Evolutionary conservation across 148 eudicot genomes (phyloP).

Genomic region (Pharnaceum exiguum): DNA sequence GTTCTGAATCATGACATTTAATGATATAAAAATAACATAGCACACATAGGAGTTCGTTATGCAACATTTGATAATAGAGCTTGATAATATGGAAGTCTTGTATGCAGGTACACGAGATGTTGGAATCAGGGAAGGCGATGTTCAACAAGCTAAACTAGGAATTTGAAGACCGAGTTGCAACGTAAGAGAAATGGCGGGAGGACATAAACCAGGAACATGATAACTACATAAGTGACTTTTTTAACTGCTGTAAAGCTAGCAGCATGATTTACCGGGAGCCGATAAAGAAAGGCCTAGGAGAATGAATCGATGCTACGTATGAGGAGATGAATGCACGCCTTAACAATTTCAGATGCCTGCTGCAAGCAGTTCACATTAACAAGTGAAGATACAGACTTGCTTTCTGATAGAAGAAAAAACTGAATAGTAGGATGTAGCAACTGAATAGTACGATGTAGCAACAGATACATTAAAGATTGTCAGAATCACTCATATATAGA

Average conservation of each 20-base stretch:
- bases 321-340: constrained; percentile 58
- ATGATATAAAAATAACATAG: no score
- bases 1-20: no score
- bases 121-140: constrained; percentile 74
- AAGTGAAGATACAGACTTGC: constrained; percentile 30
- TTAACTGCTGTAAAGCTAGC: constrained; percentile 5
- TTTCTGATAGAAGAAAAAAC: no score
- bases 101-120: constrained; percentile 79
- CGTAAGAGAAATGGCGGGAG: constrained; percentile 47
- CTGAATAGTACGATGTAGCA: no score
- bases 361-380: constrained; percentile 50
- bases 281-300: constrained; percentile 80
- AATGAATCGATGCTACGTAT: constrained; percentile 64
- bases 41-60: no score
- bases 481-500: no score
- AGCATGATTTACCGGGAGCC: constrained; percentile 84
- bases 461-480: no score
- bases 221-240: constrained; percentile 1
- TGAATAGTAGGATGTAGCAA: no score
- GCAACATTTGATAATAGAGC: no score
- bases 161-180: constrained; percentile 75
- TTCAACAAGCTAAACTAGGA: constrained; percentile 60
- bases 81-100: no score
- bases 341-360: constrained; percentile 63
- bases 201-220: not conserved